Percentiles rank a stretch among this genome's conserved stretches.
These are phyloP conservation scores for Cinnamomum chago DNA, from an alignment of 164 flowering plant genomes.

Conservation along the genomic window DNA sequence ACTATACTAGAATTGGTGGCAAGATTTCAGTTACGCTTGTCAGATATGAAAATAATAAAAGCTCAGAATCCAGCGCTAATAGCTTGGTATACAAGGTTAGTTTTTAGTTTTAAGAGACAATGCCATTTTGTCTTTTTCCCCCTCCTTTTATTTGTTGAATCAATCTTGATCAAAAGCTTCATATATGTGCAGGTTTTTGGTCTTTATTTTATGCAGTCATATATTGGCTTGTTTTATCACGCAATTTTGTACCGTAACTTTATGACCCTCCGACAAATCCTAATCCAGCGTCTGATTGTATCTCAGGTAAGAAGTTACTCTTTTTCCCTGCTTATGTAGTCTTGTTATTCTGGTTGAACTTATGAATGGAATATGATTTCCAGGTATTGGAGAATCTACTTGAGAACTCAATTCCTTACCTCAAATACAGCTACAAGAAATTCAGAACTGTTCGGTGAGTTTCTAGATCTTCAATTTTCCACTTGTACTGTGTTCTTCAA, in stretches of 20 bases:
- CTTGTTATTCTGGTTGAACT: not conserved
- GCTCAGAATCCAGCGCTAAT: constrained; percentile 66
- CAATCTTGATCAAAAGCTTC: not conserved
- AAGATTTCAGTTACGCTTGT: constrained; percentile 71
- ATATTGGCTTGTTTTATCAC: constrained; percentile 87
- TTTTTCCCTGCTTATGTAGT: not conserved
- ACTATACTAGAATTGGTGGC: constrained; percentile 70
- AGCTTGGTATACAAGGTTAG: constrained; percentile 88
- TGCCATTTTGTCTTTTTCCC: not conserved
- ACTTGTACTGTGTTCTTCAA: not conserved
- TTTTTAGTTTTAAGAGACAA: not conserved
- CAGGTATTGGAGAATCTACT: constrained; percentile 79
- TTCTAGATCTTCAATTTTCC: constrained; percentile 10
- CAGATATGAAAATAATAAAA: constrained; percentile 55
- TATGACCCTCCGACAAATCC: constrained; percentile 69
- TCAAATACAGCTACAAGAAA: constrained; percentile 80
- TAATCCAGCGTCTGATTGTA: constrained; percentile 75
- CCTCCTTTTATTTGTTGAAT: not conserved
- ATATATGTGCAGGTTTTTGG: constrained; percentile 77
- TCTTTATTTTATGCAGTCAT: constrained; percentile 92
- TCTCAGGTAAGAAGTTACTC: constrained; percentile 52
- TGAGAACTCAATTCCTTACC: constrained; percentile 76
- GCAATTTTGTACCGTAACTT: constrained; percentile 77
- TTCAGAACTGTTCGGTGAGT: constrained; percentile 66
- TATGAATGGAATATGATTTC: constrained; percentile 1